Evolutionary conservation across 164 flowering plant genomes (phyloP), one percentile per base, ranked within the genome.

Genomic region (Piper betle): DNA sequence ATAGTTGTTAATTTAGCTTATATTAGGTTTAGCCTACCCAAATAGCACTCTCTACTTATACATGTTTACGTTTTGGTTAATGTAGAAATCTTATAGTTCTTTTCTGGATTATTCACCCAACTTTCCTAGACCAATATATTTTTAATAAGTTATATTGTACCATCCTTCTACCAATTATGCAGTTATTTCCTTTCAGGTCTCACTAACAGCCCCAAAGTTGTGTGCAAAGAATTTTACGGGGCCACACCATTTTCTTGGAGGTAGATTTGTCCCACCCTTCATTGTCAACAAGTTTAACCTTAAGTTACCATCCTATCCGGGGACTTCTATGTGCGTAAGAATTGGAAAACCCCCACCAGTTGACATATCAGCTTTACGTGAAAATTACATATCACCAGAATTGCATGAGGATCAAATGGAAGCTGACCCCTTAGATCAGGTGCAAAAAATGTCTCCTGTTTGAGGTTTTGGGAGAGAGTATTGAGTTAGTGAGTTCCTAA

Each of bases 291-390:
- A 84, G 69, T 94, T 68, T 75, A 85, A 82, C 67, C 90, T 94
- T 62, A 68, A 68, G 13, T 88, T 94, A 70, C 99, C 97, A 17
- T 75, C 82, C 59, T 91, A 88, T 81, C 72, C 74, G 70, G 91
- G 96, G 40, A 87, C 88, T 69, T 83, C 97, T 19, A 91, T 94
- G 97, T 91, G 96, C 76, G 96, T 84, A 52, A 84, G 90, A 59
- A 87, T 94, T 73, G 97, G 96, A 42, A 91, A 88, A 68, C 80
- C 89, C 66, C 87, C 85, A 39, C 67, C 79, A 70, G 60, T 87
- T 68, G 87, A 94, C 65, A 83, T 91, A 69, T 83, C 99, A 62
- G 69, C 97, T 52, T 73, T 91, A 18, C 87, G 99, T 70, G 96
- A 88, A 72, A 88, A 88, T 68, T 91, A 91, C 72, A 66, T 88